A percentile compares a stretch with the other conserved stretches of the same genome.
phyloP scores from a whole-genome alignment of 2,329 filamentous ascomycete species.

The Clarireedia paspali region DNA sequence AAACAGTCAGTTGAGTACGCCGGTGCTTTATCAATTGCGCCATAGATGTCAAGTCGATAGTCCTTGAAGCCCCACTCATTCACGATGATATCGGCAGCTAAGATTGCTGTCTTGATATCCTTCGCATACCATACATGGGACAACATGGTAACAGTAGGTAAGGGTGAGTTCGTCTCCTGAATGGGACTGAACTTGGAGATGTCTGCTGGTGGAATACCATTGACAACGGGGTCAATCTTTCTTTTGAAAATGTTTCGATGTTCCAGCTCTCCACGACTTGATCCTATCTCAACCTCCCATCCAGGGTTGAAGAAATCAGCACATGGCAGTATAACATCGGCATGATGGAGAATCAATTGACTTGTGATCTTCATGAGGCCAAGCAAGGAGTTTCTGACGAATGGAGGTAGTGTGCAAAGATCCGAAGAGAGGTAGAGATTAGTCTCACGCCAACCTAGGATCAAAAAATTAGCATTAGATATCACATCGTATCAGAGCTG shows the following conservation, averaged over 20 bases:
- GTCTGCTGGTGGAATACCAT: conserved; percentile 49
- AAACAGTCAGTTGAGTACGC: conserved; percentile 53
- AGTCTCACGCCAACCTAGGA: conserved; percentile 41
- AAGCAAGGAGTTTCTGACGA: conserved; percentile 24
- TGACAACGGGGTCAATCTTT: conserved; percentile 58
- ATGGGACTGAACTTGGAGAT: conserved; percentile 51
- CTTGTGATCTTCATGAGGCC: conserved; percentile 20
- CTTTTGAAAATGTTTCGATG: conserved; percentile 49
- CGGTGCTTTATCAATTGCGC: conserved; percentile 54
- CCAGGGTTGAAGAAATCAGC: conserved; percentile 56
- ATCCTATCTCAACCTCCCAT: conserved; percentile 56
- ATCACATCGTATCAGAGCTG: neutral
- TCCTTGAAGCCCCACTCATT: conserved; percentile 60
- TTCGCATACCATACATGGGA: conserved; percentile 50
- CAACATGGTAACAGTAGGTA: conserved; percentile 57
- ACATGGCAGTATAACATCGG: conserved; percentile 51
- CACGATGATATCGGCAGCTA: conserved; percentile 57
- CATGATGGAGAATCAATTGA: conserved; percentile 35
- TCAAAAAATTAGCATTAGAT: neutral
- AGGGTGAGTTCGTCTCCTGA: conserved; percentile 48
- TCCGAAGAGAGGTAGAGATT: conserved; percentile 25
- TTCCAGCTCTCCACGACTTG: conserved; percentile 46
- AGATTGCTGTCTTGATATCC: conserved; percentile 56
- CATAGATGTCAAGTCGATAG: conserved; percentile 55
- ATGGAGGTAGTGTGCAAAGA: conserved; percentile 21